Percentiles rank a stretch among this genome's conserved stretches.
phyloP scores from a whole-genome alignment of 208 protist genomes.

The Crithidia brevicula region DNA sequence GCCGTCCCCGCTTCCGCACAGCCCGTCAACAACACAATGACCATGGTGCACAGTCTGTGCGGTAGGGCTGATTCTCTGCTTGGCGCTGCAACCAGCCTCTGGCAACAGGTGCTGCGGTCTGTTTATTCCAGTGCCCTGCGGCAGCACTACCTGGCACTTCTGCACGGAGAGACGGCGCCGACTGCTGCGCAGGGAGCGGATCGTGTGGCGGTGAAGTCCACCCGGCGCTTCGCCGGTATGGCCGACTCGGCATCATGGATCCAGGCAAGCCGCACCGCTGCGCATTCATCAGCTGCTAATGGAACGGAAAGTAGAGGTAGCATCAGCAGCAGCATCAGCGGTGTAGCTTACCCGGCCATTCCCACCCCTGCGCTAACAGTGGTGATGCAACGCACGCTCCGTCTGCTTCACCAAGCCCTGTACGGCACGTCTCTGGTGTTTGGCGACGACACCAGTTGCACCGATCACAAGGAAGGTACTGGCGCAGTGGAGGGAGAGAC shows the following conservation, averaged over 20 bases:
- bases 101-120: conserved; percentile 17
- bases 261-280: not conserved
- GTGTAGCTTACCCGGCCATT: conserved; percentile 17
- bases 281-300: not conserved
- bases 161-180: not conserved
- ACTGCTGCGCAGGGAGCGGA: not conserved
- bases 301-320: not conserved
- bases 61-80: conserved; percentile 8
- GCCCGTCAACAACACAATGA: not conserved
- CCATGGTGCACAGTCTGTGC: not conserved
- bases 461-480: not conserved
- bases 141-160: not conserved
- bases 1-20: not conserved
- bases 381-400: conserved; percentile 6
- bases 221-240: not conserved
- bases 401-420: conserved; percentile 24
- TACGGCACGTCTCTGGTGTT: conserved; percentile 16
- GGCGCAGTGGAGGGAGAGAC: not conserved
- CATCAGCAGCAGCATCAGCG: not conserved
- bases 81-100: conserved; percentile 4
- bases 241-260: conserved; percentile 13
- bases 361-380: conserved; percentile 21
- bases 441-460: not conserved
- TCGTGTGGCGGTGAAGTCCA: not conserved
- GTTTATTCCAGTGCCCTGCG: conserved; percentile 4